A percentile compares a stretch with the other conserved stretches of the same genome.
Conservation (phyloP, 1,284 basidiomycete species). For the Trichosporon sp. region DNA sequence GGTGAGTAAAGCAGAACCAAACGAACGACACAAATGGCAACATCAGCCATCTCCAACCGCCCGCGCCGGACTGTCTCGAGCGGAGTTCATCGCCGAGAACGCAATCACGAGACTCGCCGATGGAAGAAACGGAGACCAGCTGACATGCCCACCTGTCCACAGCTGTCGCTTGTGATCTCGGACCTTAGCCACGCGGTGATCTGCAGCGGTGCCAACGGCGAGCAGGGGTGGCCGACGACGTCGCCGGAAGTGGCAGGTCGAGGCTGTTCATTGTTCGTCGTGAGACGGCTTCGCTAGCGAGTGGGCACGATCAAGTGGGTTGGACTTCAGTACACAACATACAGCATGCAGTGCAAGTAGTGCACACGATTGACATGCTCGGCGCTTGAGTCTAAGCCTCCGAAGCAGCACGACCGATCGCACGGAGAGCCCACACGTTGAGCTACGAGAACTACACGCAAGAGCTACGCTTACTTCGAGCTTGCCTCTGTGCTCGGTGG, state of each 20-base stretch:
- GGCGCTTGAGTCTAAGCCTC: constrained; percentile 10
- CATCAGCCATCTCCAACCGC: too few relatives aligned
- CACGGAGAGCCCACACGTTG: not conserved
- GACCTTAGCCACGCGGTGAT: too few relatives aligned
- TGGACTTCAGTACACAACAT: not conserved
- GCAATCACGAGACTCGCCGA: too few relatives aligned
- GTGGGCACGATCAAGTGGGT: not conserved
- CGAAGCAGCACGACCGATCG: not conserved
- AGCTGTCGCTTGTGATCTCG: too few relatives aligned
- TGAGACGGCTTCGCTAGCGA: not conserved
- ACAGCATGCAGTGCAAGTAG: not conserved
- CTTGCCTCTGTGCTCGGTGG: not conserved
- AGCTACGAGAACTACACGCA: not conserved
- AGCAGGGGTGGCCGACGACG: not conserved
- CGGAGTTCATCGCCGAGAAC: too few relatives aligned
- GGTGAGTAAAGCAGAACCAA: too few relatives aligned
- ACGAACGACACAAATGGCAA: too few relatives aligned
- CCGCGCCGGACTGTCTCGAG: too few relatives aligned
- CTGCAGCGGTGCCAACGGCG: not conserved
- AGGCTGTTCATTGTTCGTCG: not conserved
- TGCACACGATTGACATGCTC: not conserved
- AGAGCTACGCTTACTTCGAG: not conserved
- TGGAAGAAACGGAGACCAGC: too few relatives aligned
- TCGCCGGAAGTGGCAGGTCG: constrained; percentile 7
- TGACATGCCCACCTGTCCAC: too few relatives aligned